Evolutionary conservation across 495 filamentous ascomycete species (phyloP), one percentile per base, ranked within the genome.

Genomic region (Copromyces sp.): DNA sequence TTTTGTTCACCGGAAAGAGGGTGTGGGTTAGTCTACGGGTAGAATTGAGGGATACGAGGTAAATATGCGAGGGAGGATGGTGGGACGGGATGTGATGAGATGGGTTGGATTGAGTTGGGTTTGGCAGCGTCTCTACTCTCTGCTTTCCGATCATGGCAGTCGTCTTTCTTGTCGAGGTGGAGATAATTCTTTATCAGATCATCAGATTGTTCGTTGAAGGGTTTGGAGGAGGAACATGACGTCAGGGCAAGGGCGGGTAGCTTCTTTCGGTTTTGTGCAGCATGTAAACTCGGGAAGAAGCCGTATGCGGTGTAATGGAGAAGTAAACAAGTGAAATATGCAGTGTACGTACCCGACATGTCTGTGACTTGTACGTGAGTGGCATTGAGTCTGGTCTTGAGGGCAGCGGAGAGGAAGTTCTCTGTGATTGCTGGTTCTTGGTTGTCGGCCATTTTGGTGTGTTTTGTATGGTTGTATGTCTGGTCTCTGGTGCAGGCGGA

Each of bases 361-460:
- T 99, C 95, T 75, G 92, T 90, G 77, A 99, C 92, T 78, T 98
- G 92, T 71, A 98, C 95, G 83, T 96, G 89, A 47, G 87, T 87
- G 16, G 95, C 95, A 71, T 90, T 87, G 61, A 99, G 85, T 73
- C 90, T 88, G 71, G 91, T 87, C 8, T 85, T 86, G 71, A 99
- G 84, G 70, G 92, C 93, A 35, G 81, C 79, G 79, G 86, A 88
- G 61, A 99, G 83, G 47, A 86, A 87, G 39, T 86, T 88, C 41
- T 90, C 86, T 29, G 94, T 94, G 68, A 97, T 88, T 41, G 89
- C 85, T 70, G 86, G 53, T 3, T 65, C 29, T 65, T 65, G 53
- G 53, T 17, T 82, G 59, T 82, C 79, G 38, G 87, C 84, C 81
- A 89, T 75, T 74, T 53, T 17, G 78, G 77, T 70, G 61, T 69